A percentile compares a stretch with the other conserved stretches of the same genome.
phyloP scores from a whole-genome alignment of 2,329 filamentous ascomycete species.

The Trichophyton schoenleinii region DNA sequence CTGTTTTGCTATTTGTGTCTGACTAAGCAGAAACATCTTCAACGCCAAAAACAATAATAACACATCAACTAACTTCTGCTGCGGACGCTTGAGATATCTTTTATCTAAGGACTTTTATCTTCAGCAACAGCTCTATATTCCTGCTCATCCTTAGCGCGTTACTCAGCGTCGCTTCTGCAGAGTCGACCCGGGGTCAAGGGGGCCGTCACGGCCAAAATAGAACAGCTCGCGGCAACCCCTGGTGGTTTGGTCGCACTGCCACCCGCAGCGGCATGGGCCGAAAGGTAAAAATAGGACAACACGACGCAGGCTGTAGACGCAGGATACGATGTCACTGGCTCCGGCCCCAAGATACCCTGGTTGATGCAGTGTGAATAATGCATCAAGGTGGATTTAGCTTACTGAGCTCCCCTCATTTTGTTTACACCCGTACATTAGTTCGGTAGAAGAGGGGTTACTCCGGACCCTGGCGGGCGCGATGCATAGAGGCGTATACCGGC shows the following conservation, averaged over 20 bases:
- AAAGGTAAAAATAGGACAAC: slow-evolving; percentile 1
- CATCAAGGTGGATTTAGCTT: background rate
- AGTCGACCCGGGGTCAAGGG: background rate
- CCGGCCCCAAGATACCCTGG: background rate
- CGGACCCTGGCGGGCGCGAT: background rate
- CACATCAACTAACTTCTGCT: too few species aligned
- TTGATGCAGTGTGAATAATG: background rate
- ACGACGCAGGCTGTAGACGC: background rate
- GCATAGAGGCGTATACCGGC: background rate
- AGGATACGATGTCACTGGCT: background rate
- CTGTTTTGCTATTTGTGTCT: background rate
- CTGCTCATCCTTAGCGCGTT: background rate
- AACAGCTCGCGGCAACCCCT: background rate
- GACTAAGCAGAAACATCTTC: background rate
- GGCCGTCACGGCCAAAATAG: background rate
- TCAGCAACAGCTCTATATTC: background rate
- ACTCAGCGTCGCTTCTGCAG: background rate
- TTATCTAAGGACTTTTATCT: background rate
- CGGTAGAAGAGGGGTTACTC: background rate
- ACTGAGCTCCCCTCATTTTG: background rate
- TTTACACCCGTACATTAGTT: background rate
- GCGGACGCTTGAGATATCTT: background rate
- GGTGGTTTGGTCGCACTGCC: slow-evolving; percentile 1
- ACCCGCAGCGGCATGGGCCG: slow-evolving; percentile 3
- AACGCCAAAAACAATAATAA: too few species aligned